Conservation (phyloP, 352 stramenopile species). For the Phytophthora ohioensis region DNA sequence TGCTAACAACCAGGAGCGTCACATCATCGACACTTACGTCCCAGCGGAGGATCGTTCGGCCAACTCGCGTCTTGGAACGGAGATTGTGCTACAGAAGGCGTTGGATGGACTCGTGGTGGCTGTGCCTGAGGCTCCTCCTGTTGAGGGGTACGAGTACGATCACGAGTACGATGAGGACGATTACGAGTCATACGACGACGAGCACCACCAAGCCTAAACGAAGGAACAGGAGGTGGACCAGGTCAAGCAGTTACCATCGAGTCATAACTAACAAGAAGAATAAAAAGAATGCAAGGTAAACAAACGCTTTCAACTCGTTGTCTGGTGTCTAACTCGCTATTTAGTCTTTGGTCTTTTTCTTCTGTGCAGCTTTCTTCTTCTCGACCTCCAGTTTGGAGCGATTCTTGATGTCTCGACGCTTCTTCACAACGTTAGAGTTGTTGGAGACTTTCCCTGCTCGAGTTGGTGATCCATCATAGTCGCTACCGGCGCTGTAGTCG, state of each 20-base stretch:
- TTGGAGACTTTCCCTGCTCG: background rate
- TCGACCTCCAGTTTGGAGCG: conserved; percentile 66
- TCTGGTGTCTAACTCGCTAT: conserved; percentile 15
- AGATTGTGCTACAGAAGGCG: conserved; percentile 89
- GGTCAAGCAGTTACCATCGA: conserved; percentile 12
- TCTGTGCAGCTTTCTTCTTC: conserved; percentile 63
- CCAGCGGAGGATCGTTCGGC: conserved; percentile 79
- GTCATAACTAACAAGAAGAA: conserved; percentile 38
- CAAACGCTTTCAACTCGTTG: conserved; percentile 8
- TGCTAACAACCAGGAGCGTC: conserved; percentile 76
- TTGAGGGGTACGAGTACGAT: conserved; percentile 87
- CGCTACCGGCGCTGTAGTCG: conserved; percentile 17
- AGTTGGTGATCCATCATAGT: conserved; percentile 1
- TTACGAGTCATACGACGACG: conserved; percentile 77
- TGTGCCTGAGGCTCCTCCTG: conserved; percentile 83
- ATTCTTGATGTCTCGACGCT: conserved; percentile 74
- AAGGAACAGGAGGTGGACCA: background rate
- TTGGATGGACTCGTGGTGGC: conserved; percentile 90
- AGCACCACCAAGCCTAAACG: conserved; percentile 59
- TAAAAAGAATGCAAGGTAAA: conserved; percentile 34
- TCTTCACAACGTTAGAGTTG: conserved; percentile 46
- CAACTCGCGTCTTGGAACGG: conserved; percentile 87
- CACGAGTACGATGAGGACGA: conserved; percentile 90
- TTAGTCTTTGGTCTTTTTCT: conserved; percentile 54
- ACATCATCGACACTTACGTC: conserved; percentile 84